These are phyloP conservation scores for Exserohilum rostratum DNA, from an alignment of 2,329 filamentous ascomycete species.

Conservation along the genomic window DNA sequence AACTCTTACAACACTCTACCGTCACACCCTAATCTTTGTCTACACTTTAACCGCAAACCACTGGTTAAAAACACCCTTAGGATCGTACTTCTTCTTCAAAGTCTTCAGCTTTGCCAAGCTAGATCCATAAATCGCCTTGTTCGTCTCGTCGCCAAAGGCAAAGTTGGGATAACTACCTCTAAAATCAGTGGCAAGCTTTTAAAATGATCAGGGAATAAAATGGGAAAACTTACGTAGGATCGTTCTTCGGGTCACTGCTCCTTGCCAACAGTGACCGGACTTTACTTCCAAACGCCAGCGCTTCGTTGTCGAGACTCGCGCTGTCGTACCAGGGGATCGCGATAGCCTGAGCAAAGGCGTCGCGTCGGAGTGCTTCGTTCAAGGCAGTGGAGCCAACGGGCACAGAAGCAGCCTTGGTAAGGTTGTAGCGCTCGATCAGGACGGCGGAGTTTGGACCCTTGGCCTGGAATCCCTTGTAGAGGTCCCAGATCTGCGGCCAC, in stretches of 20 bases:
- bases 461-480: conserved; percentile 47
- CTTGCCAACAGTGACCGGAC: conserved; percentile 39
- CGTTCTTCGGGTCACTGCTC: conserved; percentile 11
- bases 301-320: conserved; percentile 43
- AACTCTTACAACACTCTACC: no score
- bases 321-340: conserved; percentile 52
- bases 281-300: conserved; percentile 41
- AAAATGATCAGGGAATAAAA: not conserved
- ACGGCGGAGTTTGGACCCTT: conserved; percentile 43
- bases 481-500: conserved; percentile 51
- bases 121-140: conserved; percentile 31
- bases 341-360: conserved; percentile 47
- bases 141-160: conserved; percentile 33
- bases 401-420: conserved; percentile 36
- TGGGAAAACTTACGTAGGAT: conserved; percentile 25
- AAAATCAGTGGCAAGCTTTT: not conserved
- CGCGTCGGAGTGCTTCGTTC: conserved; percentile 35
- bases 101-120: conserved; percentile 24
- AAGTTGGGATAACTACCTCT: conserved; percentile 36
- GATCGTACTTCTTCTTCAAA: conserved; percentile 38
- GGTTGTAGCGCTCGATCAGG: conserved; percentile 48
- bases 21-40: no score
- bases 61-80: conserved; percentile 29
- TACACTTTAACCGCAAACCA: conserved; percentile 34
- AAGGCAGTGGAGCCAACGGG: conserved; percentile 29